Percentiles rank a stretch among this genome's conserved stretches.
Conservation (phyloP, 805 yeast genomes). For the Cyberlindnera petersonii region DNA sequence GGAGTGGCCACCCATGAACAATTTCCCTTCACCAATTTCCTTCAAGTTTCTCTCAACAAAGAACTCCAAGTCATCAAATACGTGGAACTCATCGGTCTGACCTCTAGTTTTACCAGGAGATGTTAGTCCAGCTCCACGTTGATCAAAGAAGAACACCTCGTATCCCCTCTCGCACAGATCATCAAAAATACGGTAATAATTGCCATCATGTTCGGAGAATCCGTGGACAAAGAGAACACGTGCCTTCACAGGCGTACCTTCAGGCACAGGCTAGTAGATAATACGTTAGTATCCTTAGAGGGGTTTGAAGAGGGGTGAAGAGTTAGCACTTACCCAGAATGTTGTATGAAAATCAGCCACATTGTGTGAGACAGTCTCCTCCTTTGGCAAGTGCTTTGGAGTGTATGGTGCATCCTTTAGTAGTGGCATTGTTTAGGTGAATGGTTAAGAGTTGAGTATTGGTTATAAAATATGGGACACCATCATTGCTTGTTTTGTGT, state of each 20-base stretch:
- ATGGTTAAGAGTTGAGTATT: too few species aligned
- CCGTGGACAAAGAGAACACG: constrained; percentile 66
- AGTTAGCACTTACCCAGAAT: constrained; percentile 18
- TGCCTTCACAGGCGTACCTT: constrained; percentile 39
- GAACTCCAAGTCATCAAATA: constrained; percentile 56
- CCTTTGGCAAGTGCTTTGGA: constrained; percentile 3
- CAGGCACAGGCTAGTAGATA: constrained; percentile 29
- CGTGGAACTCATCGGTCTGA: constrained; percentile 49
- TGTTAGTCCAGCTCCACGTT: constrained; percentile 72
- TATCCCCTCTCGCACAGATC: constrained; percentile 48
- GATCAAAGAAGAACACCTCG: constrained; percentile 67
- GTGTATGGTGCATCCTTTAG: constrained; percentile 17
- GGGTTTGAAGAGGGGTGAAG: not conserved
- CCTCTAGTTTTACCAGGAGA: constrained; percentile 53
- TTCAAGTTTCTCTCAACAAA: constrained; percentile 45
- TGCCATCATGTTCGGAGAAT: constrained; percentile 52
- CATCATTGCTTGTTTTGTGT: too few species aligned
- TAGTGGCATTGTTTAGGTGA: too few species aligned
- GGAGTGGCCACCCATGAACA: constrained; percentile 63
- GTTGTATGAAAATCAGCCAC: constrained; percentile 40
- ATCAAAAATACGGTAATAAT: constrained; percentile 53
- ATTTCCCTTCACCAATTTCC: constrained; percentile 34
- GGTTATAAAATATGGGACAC: too few species aligned
- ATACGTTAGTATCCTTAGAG: constrained; percentile 1
- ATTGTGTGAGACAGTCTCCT: constrained; percentile 29